These are phyloP conservation scores for Kwoniella botswanensis DNA, from an alignment of 768 basidiomycete species.

Conservation along the genomic window DNA sequence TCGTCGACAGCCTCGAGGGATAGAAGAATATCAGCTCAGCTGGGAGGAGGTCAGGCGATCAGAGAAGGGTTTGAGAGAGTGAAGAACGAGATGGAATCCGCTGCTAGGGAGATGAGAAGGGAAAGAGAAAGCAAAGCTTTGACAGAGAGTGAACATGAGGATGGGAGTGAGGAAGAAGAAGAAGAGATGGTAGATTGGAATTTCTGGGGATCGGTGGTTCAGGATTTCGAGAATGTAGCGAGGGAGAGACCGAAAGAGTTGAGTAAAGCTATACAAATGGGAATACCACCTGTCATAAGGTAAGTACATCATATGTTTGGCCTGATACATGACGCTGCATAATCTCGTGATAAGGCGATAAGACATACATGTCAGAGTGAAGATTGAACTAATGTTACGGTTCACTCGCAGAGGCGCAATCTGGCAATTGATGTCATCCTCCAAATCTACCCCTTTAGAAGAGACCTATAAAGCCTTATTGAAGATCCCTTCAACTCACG, in stretches of 20 bases:
- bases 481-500: slow-evolving; percentile 83
- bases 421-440: slow-evolving; percentile 73
- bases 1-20: slow-evolving; percentile 44
- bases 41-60: slow-evolving; percentile 45
- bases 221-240: slow-evolving; percentile 89
- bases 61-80: slow-evolving; percentile 54
- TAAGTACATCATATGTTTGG: slow-evolving; percentile 62
- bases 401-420: slow-evolving; percentile 44
- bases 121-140: slow-evolving; percentile 31
- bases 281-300: slow-evolving; percentile 91
- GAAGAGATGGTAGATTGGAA: slow-evolving; percentile 48
- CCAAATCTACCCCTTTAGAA: slow-evolving; percentile 88
- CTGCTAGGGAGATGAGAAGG: slow-evolving; percentile 52
- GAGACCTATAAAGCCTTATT: slow-evolving; percentile 77
- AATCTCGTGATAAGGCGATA: too few relatives aligned
- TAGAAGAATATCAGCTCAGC: slow-evolving; percentile 42
- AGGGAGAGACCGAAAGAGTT: slow-evolving; percentile 75
- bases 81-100: slow-evolving; percentile 51
- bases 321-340: not conserved
- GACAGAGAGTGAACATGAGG: not conserved
- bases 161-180: slow-evolving; percentile 19
- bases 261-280: slow-evolving; percentile 85
- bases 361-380: not conserved
- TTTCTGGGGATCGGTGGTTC: slow-evolving; percentile 94
- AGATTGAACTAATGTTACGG: slow-evolving; percentile 3